A percentile compares a stretch with the other conserved stretches of the same genome.
Evolutionary conservation across 257 asterid genomes (phyloP).

Genomic region (Capsicum rhomboideum): DNA sequence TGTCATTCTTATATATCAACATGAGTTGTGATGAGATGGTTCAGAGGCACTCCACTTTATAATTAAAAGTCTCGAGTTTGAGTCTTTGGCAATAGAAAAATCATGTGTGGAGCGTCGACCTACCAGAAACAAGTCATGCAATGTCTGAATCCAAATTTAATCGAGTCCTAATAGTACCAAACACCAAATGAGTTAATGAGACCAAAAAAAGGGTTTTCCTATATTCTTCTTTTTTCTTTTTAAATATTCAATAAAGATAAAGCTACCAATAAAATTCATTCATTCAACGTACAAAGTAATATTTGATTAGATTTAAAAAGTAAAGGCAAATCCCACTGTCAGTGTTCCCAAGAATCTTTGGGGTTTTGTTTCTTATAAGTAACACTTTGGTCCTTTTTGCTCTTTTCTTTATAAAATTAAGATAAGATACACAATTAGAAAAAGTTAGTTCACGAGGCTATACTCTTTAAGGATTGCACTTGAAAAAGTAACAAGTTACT

Average conservation of each 20-base stretch:
- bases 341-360: neutral
- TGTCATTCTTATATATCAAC: neutral
- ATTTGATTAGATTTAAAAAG: neutral
- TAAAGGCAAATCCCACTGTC: neutral
- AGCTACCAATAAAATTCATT: neutral
- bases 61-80: neutral
- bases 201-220: too few relatives aligned
- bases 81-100: neutral
- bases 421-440: neutral
- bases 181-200: neutral
- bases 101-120: fast-evolving
- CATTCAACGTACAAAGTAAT: neutral
- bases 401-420: neutral
- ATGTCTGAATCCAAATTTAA: neutral
- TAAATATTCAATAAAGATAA: neutral
- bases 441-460: neutral
- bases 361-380: neutral
- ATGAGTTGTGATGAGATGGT: neutral
- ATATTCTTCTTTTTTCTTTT: neutral
- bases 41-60: neutral
- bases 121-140: neutral
- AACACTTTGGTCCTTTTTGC: neutral
- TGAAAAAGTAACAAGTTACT: neutral
- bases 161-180: fast-evolving
- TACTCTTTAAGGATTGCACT: neutral